Evolutionary conservation across 2,329 filamentous ascomycete species (phyloP).

Genomic region (Xylogone sp.): DNA sequence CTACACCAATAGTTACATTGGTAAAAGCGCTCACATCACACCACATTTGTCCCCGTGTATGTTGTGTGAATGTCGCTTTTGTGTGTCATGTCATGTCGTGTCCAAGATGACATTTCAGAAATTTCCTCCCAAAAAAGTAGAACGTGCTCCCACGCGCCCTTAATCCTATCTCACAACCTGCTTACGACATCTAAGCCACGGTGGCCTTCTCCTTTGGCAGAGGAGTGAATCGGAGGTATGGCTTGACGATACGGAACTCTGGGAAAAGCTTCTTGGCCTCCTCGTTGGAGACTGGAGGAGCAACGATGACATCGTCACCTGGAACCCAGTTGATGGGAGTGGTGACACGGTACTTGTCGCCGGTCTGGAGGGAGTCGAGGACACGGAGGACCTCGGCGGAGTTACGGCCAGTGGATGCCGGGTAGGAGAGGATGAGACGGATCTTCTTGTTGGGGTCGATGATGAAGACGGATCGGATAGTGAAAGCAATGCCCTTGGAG

Average conservation of each 20-base stretch:
- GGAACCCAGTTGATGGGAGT: slow-evolving; percentile 89
- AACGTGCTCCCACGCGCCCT: too few relatives aligned
- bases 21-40: too few relatives aligned
- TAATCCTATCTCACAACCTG: too few relatives aligned
- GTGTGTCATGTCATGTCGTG: background rate
- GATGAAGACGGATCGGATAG: slow-evolving; percentile 91
- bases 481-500: slow-evolving; percentile 81
- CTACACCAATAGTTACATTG: too few relatives aligned
- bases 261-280: slow-evolving; percentile 88
- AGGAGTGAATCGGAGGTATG: slow-evolving; percentile 70
- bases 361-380: slow-evolving; percentile 74
- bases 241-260: slow-evolving; percentile 65
- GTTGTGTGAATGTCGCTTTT: too few relatives aligned
- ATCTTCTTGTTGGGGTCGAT: slow-evolving; percentile 94
- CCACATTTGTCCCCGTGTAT: too few relatives aligned
- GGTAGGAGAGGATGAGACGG: slow-evolving; percentile 88
- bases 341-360: slow-evolving; percentile 83
- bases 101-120: background rate
- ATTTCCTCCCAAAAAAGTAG: too few relatives aligned
- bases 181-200: background rate
- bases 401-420: slow-evolving; percentile 84
- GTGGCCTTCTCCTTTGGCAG: slow-evolving; percentile 48
- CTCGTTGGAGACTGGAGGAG: slow-evolving; percentile 75
- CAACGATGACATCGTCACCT: slow-evolving; percentile 90
- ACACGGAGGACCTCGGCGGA: slow-evolving; percentile 75